Base-by-base conservation (phyloP, 106 monocot genomes). In the Gastrodia elata region DNA sequence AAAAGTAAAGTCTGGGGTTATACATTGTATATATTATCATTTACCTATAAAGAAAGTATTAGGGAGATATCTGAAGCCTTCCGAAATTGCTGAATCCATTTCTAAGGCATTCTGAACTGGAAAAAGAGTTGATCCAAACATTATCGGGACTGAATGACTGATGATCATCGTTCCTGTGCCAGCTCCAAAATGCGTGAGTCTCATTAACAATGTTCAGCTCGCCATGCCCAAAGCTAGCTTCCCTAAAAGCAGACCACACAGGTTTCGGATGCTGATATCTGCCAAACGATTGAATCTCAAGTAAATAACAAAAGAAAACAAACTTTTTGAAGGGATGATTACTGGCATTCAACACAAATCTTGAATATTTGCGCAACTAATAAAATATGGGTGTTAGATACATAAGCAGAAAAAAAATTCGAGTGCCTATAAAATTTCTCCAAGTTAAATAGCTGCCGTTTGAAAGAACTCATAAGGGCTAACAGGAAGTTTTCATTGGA, bases 101-200 rank as follows among this genome's bases (percentile, higher is more conserved):
- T 40, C 69, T 24, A 16, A 39, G 40, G 76, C 97, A 97, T 37
- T 86, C 97, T 4, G 79, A 83, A 38, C 81, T 70, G 4, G 68
- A 77, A 56, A 92, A 76, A 3, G 93, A 93, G 42, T 49, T 90
- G 57, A 97, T 90, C 97, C 97, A 97, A 26, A 97, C 81, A n/a
- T 86, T 38, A 83, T 97, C 97, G 2, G 90, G 86, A 71, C 56
- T 41, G n/a, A 93, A 80, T 1, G 80, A 41, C 35, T 97, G 88
- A 27, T 88, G 90, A 40, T 97, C 92, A 32, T 93, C 97, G 71
- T 97, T 97, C 80, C 92, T 85, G 72, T 97, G 97, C 97, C 97
- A 97, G 32, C 88, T 93, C 97, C 97, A 97, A 40, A 73, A 80
- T 6, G 95, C 92, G 74, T 96, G 92, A 10, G 85, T 89, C 14